phyloP scores from a whole-genome alignment of 306 rosid genomes.

The Oemleria cerasiformis region DNA sequence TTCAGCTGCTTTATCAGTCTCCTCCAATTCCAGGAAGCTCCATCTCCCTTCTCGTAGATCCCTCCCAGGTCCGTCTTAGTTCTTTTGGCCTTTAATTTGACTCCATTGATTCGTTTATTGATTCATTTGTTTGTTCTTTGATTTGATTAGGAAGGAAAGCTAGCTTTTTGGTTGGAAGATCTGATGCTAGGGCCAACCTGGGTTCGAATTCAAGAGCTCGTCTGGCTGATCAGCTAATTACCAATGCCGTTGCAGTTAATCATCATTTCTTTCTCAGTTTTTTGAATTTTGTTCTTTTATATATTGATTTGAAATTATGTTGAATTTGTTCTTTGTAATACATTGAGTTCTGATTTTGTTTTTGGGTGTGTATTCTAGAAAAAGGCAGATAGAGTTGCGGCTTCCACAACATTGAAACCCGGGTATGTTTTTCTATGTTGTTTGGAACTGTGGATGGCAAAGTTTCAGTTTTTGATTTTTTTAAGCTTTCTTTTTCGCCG shows the following conservation, averaged over 20 bases:
- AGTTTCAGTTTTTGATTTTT: conserved; percentile 2
- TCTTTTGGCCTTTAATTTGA: background rate
- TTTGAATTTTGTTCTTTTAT: background rate
- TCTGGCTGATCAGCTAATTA: conserved; percentile 46
- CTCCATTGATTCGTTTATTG: background rate
- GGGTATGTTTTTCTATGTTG: conserved; percentile 50
- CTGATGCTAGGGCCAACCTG: conserved; percentile 45
- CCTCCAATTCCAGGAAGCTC: conserved; percentile 38
- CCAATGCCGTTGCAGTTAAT: conserved; percentile 84
- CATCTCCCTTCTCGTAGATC: conserved; percentile 50
- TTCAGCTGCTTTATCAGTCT: conserved; percentile 45
- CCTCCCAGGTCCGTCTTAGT: conserved; percentile 37
- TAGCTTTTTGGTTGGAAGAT: conserved; percentile 56
- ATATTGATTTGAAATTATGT: background rate
- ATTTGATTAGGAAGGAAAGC: conserved; percentile 52
- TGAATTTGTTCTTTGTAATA: background rate
- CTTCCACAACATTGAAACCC: conserved; percentile 58
- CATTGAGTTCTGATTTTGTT: conserved; percentile 2
- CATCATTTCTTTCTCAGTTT: background rate
- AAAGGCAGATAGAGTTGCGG: conserved; percentile 49
- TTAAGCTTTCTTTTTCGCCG: background rate
- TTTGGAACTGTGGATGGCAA: background rate
- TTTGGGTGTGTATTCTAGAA: conserved; percentile 43
- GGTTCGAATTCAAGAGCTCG: conserved; percentile 29
- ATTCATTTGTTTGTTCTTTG: conserved; percentile 11